phyloP scores from a whole-genome alignment of 2,329 filamentous ascomycete genomes.

The Phaeosphaeria sp. region DNA sequence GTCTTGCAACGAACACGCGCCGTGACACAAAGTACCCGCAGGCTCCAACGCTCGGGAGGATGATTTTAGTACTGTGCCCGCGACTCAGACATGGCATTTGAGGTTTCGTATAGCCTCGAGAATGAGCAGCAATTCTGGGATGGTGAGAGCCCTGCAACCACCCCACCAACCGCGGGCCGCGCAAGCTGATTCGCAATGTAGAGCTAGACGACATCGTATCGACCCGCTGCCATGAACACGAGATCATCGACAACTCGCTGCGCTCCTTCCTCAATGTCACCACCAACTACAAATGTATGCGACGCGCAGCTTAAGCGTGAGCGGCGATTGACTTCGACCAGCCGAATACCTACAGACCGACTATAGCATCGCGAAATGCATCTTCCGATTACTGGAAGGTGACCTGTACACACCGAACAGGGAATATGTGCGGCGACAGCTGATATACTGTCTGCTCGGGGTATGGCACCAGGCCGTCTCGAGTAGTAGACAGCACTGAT shows the following conservation, averaged over 20 bases:
- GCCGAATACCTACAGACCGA: constrained; percentile 77
- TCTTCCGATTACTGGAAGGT: constrained; percentile 78
- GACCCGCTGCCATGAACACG: constrained; percentile 65
- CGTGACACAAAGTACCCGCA: constrained; percentile 21
- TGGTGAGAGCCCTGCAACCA: constrained; percentile 63
- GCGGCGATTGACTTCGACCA: constrained; percentile 40
- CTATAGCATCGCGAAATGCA: constrained; percentile 80
- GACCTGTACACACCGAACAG: constrained; percentile 75
- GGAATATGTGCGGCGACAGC: constrained; percentile 89
- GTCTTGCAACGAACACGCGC: constrained; percentile 25
- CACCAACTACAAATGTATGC: constrained; percentile 71
- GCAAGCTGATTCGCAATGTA: constrained; percentile 45
- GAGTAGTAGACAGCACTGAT: constrained; percentile 18
- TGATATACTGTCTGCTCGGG: constrained; percentile 85
- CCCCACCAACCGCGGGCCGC: constrained; percentile 20
- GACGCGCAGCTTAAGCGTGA: neutral
- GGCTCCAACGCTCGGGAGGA: constrained; percentile 38
- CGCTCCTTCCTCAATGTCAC: constrained; percentile 84
- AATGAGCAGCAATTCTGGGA: constrained; percentile 89
- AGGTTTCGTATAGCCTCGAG: constrained; percentile 73
- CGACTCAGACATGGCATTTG: constrained; percentile 67
- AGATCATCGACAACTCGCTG: constrained; percentile 82
- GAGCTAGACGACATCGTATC: constrained; percentile 72
- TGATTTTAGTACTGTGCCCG: constrained; percentile 44
- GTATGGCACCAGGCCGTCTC: constrained; percentile 44